Evolutionary conservation across 371 early-diverging fungal genomes (phyloP).

Genomic region (Mucor ambiguus): DNA sequence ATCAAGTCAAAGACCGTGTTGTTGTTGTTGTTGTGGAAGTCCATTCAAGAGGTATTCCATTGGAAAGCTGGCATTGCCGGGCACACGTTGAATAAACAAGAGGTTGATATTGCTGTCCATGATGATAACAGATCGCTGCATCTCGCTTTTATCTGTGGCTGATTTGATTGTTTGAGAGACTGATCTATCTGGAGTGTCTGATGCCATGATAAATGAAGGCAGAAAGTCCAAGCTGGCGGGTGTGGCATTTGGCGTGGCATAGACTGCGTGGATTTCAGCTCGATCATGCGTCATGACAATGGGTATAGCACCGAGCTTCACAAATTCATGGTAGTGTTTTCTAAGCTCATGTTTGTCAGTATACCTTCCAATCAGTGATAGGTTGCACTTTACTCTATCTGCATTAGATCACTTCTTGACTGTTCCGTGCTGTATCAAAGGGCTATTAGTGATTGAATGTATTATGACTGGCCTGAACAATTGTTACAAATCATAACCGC

Average conservation of each 20-base stretch:
- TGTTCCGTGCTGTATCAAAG: conserved; percentile 16
- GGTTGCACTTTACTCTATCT: conserved; percentile 20
- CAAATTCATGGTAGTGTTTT: conserved; percentile 4
- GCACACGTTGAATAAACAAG: conserved; percentile 4
- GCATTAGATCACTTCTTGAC: conserved; percentile 18
- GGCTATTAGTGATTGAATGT: neutral
- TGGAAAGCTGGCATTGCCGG: conserved; percentile 9
- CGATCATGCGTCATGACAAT: conserved; percentile 27
- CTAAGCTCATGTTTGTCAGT: neutral
- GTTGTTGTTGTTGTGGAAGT: conserved; percentile 6
- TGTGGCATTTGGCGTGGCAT: conserved; percentile 14
- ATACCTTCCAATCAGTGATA: neutral
- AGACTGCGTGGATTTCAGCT: conserved; percentile 11
- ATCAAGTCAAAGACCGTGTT: too few relatives aligned
- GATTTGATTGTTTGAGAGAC: conserved; percentile 19
- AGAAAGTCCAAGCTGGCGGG: conserved; percentile 12
- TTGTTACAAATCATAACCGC: conserved; percentile 32
- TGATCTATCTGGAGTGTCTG: conserved; percentile 13
- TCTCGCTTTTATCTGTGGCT: neutral
- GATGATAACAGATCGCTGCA: conserved; percentile 18
- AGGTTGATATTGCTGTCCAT: conserved; percentile 9
- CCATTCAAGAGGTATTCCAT: conserved; percentile 12
- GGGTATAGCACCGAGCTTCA: conserved; percentile 12
- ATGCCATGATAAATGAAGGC: conserved; percentile 25
- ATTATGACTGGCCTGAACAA: too few relatives aligned